Evolutionary conservation across 78 protist species (phyloP), one percentile per base, ranked within the genome.

Genomic region (Protostelium mycophagum): DNA sequence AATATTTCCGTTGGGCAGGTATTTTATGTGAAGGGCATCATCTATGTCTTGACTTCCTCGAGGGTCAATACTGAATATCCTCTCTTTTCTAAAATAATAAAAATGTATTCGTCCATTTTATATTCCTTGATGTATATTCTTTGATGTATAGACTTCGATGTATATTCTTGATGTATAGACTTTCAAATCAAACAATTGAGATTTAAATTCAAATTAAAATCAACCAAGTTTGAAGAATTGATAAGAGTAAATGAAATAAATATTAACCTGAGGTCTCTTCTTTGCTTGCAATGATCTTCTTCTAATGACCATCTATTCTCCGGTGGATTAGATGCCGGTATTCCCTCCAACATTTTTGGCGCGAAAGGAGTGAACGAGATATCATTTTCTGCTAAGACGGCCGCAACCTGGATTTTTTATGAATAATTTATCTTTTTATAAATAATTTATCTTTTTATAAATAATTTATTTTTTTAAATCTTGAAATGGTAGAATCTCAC

Each of bases 1-100:
- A 34, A 34, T 0, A 83, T 87, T 73, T 5, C 94, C 97, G 73
- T 85, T 34, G 0, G 73, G 28, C n/a, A 96, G 83, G 9, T 1
- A 39, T 0, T 88, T 93, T 10, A 83, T 85, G 38, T 98, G 98
- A 63, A 99, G 88, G 0, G 99, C 99, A 37, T 99, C 99, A 86
- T 99, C 99, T 37, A 99, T 97, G 92, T 99, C 99, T 63, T 88
- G 96, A 89, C 99, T 96, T 1, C 99, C 99, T 1, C 87, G 63
- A 29, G 98, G 98, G 63, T 96, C 98, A 0, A 97, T 93, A 38
- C 92, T 84, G 90, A 25, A 35, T 36, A 96, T 85, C 34, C 28
- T 28, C 39, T 34, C 88, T 28, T 34, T n/a, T 25, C 90, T 10
- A 28, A 87, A 73, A 86, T 87, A 83, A 16, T 34, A 73, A n/a